Percentiles rank a stretch among this genome's conserved stretches.
These are phyloP conservation scores for Mycena filopes DNA, from an alignment of 768 basidiomycete genomes.

Conservation along the genomic window DNA sequence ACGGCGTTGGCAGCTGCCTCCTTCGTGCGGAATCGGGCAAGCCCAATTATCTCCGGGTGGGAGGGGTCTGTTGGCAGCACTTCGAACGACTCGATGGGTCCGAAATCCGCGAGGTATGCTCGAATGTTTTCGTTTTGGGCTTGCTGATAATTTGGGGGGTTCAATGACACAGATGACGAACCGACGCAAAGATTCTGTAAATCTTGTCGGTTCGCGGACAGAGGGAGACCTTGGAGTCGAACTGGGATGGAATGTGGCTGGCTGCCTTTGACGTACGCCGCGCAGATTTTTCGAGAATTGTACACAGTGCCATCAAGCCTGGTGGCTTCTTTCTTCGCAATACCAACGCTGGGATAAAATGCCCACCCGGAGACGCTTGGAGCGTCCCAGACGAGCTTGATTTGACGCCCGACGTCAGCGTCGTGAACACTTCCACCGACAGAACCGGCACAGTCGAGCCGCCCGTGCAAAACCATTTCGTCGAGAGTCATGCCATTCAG, in stretches of 20 bases:
- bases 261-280: constrained; percentile 17
- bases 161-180: constrained; percentile 18
- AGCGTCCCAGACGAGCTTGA: constrained; percentile 27
- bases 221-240: constrained; percentile 14
- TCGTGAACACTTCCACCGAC: constrained; percentile 16
- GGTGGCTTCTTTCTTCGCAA: constrained; percentile 20
- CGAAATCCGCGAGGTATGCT: constrained; percentile 7
- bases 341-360: constrained; percentile 20
- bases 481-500: constrained; percentile 22
- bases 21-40: constrained; percentile 13
- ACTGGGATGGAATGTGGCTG: constrained; percentile 23
- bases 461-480: constrained; percentile 5
- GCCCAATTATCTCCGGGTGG: constrained; percentile 21
- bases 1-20: constrained; percentile 9
- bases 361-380: constrained; percentile 29
- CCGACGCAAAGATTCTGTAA: constrained; percentile 22
- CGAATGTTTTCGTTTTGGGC: constrained; percentile 21
- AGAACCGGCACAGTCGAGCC: constrained; percentile 18
- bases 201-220: background rate
- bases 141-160: constrained; percentile 17
- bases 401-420: background rate
- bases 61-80: constrained; percentile 26
- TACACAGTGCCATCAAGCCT: constrained; percentile 25
- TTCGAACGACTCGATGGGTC: constrained; percentile 21
- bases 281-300: constrained; percentile 15